Conservation (phyloP, 2,329 filamentous ascomycete species). For the Penicillium sp. region DNA sequence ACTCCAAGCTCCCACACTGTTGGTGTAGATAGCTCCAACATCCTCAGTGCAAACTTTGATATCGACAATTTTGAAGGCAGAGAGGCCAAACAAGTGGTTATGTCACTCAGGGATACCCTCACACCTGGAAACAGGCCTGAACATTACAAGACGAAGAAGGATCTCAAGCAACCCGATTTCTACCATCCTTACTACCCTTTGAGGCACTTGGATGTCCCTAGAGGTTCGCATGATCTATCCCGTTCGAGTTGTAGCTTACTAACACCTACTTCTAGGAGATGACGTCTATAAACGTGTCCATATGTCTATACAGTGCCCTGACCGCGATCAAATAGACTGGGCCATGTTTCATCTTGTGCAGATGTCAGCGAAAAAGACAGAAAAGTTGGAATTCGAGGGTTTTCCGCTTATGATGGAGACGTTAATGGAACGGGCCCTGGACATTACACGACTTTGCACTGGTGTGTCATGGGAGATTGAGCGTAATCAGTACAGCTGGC, state of each 20-base stretch:
- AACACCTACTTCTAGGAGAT: conserved; percentile 29
- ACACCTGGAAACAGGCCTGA: conserved; percentile 42
- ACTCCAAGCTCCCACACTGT: conserved; percentile 5
- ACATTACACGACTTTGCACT: conserved; percentile 75
- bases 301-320: too few species aligned
- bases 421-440: conserved; percentile 76
- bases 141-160: conserved; percentile 29
- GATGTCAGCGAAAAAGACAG: conserved; percentile 62
- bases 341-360: conserved; percentile 90
- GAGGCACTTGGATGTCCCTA: conserved; percentile 32
- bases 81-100: conserved; percentile 32
- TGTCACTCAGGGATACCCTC: conserved; percentile 38
- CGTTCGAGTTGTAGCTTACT: background rate
- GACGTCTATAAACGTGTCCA: conserved; percentile 87
- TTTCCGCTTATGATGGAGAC: conserved; percentile 86
- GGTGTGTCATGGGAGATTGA: conserved; percentile 76
- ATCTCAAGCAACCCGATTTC: conserved; percentile 32
- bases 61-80: conserved; percentile 37
- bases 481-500: conserved; percentile 59
- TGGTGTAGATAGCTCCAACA: conserved; percentile 25
- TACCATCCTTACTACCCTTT: conserved; percentile 37
- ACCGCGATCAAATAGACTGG: conserved; percentile 90
- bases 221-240: conserved; percentile 24
- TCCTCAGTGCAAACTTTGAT: conserved; percentile 26
- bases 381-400: conserved; percentile 92